Conservation (phyloP, 1,284 basidiomycete genomes). For the Prillingera fragicola region DNA sequence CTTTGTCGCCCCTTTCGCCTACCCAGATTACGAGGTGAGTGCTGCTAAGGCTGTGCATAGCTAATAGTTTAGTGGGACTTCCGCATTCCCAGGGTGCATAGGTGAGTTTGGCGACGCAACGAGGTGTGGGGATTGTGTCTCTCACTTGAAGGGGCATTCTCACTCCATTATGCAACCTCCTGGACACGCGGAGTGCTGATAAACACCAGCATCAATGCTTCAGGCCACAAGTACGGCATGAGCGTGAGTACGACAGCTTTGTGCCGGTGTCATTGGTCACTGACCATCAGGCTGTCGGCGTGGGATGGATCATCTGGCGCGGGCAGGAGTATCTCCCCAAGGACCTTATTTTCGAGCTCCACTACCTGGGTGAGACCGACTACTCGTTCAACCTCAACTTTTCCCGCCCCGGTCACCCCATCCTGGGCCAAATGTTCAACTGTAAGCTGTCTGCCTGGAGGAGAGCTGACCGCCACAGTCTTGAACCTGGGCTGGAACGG, state of each 20-base stretch:
- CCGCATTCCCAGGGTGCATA: conserved; percentile 72
- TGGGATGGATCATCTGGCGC: conserved; percentile 84
- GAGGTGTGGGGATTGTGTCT: too few species aligned
- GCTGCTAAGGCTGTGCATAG: too few species aligned
- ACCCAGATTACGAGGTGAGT: conserved; percentile 64
- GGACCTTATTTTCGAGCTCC: conserved; percentile 88
- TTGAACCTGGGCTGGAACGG: conserved; percentile 73
- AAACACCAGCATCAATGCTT: conserved; percentile 51
- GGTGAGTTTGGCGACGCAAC: conserved; percentile 9
- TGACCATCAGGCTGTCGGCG: conserved; percentile 65
- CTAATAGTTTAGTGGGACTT: too few species aligned
- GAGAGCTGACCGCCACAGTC: conserved; percentile 45
- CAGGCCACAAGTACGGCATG: conserved; percentile 84
- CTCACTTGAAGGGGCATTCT: too few species aligned
- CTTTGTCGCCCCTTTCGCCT: conserved; percentile 59
- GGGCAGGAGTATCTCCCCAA: conserved; percentile 70
- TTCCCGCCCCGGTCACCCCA: conserved; percentile 69
- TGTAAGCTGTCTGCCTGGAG: conserved; percentile 45
- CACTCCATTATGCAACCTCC: too few species aligned
- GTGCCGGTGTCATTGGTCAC: background rate
- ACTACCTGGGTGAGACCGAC: conserved; percentile 59
- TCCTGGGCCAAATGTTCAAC: conserved; percentile 91
- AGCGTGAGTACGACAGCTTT: conserved; percentile 17
- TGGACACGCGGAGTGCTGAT: background rate
- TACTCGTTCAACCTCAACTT: conserved; percentile 90